These are phyloP conservation scores for Ensete glaucum DNA, from an alignment of 176 grass and related monocot genomes.

Conservation along the genomic window DNA sequence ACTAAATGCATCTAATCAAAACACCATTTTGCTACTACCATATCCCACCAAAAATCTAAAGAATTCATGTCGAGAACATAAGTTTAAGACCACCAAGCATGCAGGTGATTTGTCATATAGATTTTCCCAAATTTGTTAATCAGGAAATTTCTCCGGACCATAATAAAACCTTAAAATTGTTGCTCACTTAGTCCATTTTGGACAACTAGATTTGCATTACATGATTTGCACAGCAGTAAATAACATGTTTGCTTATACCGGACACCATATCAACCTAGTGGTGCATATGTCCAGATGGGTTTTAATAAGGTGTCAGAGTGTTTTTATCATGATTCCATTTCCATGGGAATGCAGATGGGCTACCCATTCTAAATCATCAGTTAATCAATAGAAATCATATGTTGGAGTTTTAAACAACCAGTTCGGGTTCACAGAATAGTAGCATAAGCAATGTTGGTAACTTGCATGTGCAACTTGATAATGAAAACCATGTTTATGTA, in stretches of 20 bases:
- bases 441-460: no score
- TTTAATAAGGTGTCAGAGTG: no score
- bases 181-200: not conserved
- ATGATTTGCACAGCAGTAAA: not conserved
- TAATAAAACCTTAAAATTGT: not conserved
- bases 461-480: no score
- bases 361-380: not conserved
- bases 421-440: no score
- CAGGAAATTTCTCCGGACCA: not conserved
- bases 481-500: not conserved
- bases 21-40: not conserved
- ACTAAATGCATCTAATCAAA: not conserved
- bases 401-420: not conserved
- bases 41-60: no score
- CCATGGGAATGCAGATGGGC: no score
- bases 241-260: no score
- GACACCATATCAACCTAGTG: no score
- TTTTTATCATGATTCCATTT: no score
- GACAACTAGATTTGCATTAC: slow-evolving; percentile 1
- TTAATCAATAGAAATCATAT: not conserved
- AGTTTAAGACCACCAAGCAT: not conserved
- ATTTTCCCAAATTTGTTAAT: not conserved
- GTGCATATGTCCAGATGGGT: no score
- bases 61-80: no score
- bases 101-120: not conserved